Percentiles rank a stretch among this genome's conserved stretches.
These are phyloP conservation scores for Phlebiopsis gigantea DNA, from an alignment of 768 basidiomycete species.

Conservation along the genomic window DNA sequence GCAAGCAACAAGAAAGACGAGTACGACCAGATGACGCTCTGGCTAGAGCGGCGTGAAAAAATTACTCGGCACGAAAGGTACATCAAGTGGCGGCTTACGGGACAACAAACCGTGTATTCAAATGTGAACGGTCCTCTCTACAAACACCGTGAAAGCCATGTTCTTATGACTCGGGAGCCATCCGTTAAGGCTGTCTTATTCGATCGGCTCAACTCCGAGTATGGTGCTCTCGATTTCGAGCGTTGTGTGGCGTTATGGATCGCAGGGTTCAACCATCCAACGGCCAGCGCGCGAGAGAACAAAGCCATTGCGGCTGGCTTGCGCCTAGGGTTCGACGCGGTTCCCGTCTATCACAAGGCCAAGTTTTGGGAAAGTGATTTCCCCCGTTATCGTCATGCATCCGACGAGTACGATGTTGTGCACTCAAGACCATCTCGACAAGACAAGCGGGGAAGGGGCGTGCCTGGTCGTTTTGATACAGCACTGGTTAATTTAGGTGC, in stretches of 20 bases:
- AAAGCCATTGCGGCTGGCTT: not conserved
- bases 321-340: constrained; percentile 16
- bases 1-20: constrained; percentile 26
- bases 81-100: not conserved
- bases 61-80: constrained; percentile 9
- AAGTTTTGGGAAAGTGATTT: constrained; percentile 23
- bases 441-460: not conserved
- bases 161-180: constrained; percentile 25
- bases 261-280: not conserved
- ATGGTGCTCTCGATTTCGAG: constrained; percentile 25
- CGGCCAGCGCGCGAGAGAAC: not conserved
- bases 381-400: not conserved
- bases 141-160: constrained; percentile 1
- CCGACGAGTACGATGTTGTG: constrained; percentile 1
- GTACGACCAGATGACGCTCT: constrained; percentile 33
- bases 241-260: not conserved
- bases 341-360: constrained; percentile 30
- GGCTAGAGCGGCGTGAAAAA: constrained; percentile 30
- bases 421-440: not conserved
- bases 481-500: constrained; percentile 18
- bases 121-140: not conserved
- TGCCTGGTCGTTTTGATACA: constrained; percentile 32
- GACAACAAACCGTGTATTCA: no score
- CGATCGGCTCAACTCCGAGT: constrained; percentile 13
- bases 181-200: constrained; percentile 21